A percentile compares a stretch with the other conserved stretches of the same genome.
phyloP scores from a whole-genome alignment of 257 asterid genomes.

The Euphrasia confusa region DNA sequence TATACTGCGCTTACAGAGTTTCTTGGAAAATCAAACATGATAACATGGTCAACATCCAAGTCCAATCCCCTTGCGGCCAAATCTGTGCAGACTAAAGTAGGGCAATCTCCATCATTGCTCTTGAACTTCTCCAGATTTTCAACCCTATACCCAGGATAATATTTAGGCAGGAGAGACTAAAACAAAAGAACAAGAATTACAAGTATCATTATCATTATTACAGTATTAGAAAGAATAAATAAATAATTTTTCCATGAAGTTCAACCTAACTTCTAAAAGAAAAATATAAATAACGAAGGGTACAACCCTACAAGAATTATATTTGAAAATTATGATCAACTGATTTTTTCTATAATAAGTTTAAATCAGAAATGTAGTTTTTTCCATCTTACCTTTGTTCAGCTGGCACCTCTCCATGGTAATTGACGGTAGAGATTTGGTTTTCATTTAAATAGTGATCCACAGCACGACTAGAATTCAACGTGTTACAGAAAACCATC shows the following conservation, averaged over 20 bases:
- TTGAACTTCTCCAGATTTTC: conserved; percentile 76
- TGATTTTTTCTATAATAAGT: no score
- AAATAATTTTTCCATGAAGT: no score
- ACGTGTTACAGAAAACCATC: conserved; percentile 96
- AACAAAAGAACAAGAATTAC: background rate
- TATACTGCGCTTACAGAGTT: conserved; percentile 65
- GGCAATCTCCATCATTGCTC: conserved; percentile 91
- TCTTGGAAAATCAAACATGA: conserved; percentile 94
- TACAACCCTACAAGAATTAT: no score
- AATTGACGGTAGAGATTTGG: conserved; percentile 83
- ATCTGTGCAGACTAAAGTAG: conserved; percentile 96
- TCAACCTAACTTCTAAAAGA: no score
- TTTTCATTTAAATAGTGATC: conserved; percentile 85
- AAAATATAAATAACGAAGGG: no score
- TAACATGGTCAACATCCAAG: conserved; percentile 95
- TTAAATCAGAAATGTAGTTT: no score
- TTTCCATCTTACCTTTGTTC: conserved; percentile 66
- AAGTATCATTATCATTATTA: no score
- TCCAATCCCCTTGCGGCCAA: conserved; percentile 98
- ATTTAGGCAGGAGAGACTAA: conserved; percentile 14
- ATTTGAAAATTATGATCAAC: no score
- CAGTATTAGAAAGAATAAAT: background rate
- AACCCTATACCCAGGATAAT: conserved; percentile 41
- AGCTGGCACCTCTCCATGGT: conserved; percentile 98
- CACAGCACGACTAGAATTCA: conserved; percentile 96